These are phyloP conservation scores for Entamoeba invadens DNA, from an alignment of 208 protist genomes.

Conservation along the genomic window DNA sequence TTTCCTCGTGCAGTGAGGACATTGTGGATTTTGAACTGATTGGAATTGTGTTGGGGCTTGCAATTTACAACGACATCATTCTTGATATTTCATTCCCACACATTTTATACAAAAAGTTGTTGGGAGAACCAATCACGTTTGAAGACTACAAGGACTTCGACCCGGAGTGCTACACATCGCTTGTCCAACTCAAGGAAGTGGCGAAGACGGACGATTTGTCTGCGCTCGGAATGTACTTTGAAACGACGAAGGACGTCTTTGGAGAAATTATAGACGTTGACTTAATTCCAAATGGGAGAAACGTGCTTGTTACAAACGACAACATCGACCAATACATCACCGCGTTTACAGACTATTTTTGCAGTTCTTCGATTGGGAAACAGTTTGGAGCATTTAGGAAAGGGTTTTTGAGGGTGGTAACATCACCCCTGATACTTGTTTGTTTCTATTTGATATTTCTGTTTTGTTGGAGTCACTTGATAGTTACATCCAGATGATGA, in stretches of 20 bases:
- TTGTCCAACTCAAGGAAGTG: neutral
- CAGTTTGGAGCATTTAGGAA: conserved; percentile 9
- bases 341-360: conserved; percentile 43
- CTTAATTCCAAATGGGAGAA: conserved; percentile 33
- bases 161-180: neutral
- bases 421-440: neutral
- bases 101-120: conserved; percentile 14
- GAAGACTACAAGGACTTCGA: neutral
- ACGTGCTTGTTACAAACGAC: conserved; percentile 48
- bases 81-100: conserved; percentile 22
- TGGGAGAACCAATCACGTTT: neutral
- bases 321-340: conserved; percentile 54
- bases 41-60: conserved; percentile 23
- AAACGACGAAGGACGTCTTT: neutral
- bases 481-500: too few species aligned
- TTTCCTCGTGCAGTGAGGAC: neutral
- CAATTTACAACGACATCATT: conserved; percentile 26
- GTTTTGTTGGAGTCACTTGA: too few species aligned
- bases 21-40: conserved; percentile 13
- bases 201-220: neutral
- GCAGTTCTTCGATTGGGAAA: conserved; percentile 39
- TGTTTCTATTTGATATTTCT: neutral
- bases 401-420: neutral
- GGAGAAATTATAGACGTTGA: neutral
- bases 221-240: neutral